Evolutionary conservation across 2,329 filamentous ascomycete genomes (phyloP).

Genomic region (Phaeoacremonium minimum): DNA sequence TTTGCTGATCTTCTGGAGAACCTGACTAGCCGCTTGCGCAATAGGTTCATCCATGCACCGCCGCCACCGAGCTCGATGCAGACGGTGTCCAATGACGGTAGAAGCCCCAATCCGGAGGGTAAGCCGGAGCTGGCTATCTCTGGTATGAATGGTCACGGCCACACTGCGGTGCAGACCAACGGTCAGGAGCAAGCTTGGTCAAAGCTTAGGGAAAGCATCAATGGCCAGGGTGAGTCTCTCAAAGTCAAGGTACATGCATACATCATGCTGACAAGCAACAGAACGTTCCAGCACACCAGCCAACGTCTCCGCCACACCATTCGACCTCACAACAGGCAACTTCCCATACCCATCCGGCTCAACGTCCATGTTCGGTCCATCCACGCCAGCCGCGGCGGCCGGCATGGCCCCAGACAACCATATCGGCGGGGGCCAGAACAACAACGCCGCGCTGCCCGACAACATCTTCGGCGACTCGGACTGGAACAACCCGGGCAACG

Average conservation of each 20-base stretch:
- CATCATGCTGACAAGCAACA: no score
- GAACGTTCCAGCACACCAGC: conserved; percentile 38
- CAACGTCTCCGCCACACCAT: conserved; percentile 60
- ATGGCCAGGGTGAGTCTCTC: conserved; percentile 28
- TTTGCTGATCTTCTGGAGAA: conserved; percentile 82
- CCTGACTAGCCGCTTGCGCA: conserved; percentile 67
- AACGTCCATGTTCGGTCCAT: conserved; percentile 42
- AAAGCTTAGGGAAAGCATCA: conserved; percentile 33
- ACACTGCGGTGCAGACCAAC: conserved; percentile 5
- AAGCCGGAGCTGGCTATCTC: not conserved
- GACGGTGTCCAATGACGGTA: conserved; percentile 30
- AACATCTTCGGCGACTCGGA: conserved; percentile 43
- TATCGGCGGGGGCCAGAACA: conserved; percentile 15
- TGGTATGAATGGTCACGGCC: conserved; percentile 9
- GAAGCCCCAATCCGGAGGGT: conserved; percentile 32
- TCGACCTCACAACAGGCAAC: conserved; percentile 49
- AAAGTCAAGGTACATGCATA: no score
- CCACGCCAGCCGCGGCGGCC: conserved; percentile 37
- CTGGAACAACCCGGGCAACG: conserved; percentile 50
- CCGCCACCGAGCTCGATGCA: conserved; percentile 30
- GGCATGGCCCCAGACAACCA: conserved; percentile 27
- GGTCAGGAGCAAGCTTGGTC: conserved; percentile 16
- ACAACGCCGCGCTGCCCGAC: conserved; percentile 10
- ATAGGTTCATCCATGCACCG: conserved; percentile 67
- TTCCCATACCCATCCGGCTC: conserved; percentile 49